phyloP scores from a whole-genome alignment of 768 basidiomycete genomes.

The Phanerochaete carnosa region DNA sequence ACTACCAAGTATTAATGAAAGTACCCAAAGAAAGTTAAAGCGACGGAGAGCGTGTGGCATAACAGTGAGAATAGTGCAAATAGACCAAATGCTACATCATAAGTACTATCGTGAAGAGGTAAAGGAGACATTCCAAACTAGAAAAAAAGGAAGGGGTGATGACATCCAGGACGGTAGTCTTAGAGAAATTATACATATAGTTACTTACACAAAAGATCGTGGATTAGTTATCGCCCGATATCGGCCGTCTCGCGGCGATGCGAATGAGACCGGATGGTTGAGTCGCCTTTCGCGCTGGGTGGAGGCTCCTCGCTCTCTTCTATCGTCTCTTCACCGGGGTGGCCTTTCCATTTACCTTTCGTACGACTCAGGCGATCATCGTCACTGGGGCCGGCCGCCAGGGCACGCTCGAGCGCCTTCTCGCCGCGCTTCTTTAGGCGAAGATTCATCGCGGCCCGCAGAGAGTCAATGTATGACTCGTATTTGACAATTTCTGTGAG shows the following conservation, averaged over 20 bases:
- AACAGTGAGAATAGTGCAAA: background rate
- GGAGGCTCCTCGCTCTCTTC: slow-evolving; percentile 43
- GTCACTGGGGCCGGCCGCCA: slow-evolving; percentile 33
- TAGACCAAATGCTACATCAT: slow-evolving; percentile 3
- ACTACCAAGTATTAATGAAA: background rate
- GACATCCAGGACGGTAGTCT: background rate
- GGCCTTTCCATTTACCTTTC: slow-evolving; percentile 38
- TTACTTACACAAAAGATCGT: background rate
- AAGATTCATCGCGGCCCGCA: slow-evolving; percentile 78
- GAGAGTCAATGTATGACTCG: slow-evolving; percentile 89
- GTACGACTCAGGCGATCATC: slow-evolving; percentile 30
- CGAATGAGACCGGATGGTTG: slow-evolving; percentile 20
- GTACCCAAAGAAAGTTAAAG: background rate
- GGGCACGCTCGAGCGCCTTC: slow-evolving; percentile 66
- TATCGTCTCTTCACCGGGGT: slow-evolving; percentile 43
- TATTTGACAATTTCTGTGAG: slow-evolving; percentile 95
- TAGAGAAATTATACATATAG: slow-evolving; percentile 3
- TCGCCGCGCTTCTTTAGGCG: slow-evolving; percentile 90
- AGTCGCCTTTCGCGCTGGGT: slow-evolving; percentile 23
- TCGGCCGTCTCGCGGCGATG: slow-evolving; percentile 47
- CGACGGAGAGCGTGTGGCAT: background rate
- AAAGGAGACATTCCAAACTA: slow-evolving; percentile 4
- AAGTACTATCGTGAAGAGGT: background rate
- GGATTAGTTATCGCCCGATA: background rate
- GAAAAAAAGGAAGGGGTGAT: background rate